Evolutionary conservation across 2,329 filamentous ascomycete genomes (phyloP).

Genomic region (Triangularia verruculosa): DNA sequence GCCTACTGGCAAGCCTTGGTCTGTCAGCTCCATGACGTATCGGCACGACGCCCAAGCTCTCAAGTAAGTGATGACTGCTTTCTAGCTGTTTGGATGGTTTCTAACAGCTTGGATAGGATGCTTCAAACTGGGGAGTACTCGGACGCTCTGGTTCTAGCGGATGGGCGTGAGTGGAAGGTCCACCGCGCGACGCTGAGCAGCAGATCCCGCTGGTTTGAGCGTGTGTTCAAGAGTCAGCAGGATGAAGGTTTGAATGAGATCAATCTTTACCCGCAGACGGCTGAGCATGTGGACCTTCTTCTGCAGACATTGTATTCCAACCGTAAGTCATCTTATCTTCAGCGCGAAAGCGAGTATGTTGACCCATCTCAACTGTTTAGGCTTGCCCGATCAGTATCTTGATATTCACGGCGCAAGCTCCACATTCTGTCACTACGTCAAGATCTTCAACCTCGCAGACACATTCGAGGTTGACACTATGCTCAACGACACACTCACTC

Average conservation of each 20-base stretch:
- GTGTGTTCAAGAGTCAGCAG: conserved; percentile 3
- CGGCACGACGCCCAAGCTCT: neutral
- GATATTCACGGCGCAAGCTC: neutral
- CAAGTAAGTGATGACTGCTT: neutral
- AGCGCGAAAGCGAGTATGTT: neutral
- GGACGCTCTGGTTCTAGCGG: conserved; percentile 13
- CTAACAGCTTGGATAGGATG: neutral
- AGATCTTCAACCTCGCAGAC: conserved; percentile 18
- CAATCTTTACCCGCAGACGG: neutral
- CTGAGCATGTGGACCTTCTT: neutral
- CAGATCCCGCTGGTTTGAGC: conserved; percentile 14
- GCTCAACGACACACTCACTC: conserved; percentile 10
- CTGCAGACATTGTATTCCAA: neutral
- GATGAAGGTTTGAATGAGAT: neutral
- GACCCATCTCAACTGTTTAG: neutral
- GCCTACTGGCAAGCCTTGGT: neutral
- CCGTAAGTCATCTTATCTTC: neutral
- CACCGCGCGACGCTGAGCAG: conserved; percentile 16
- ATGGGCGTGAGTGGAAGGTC: conserved; percentile 15
- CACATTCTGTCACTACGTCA: conserved; percentile 6
- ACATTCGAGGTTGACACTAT: conserved; percentile 8
- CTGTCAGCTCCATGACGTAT: neutral
- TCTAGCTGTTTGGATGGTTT: neutral
- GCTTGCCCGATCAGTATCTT: neutral
- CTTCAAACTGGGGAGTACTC: conserved; percentile 12